Conservation (phyloP, 164 flowering plant genomes). For the Dillenia turbinata region DNA sequence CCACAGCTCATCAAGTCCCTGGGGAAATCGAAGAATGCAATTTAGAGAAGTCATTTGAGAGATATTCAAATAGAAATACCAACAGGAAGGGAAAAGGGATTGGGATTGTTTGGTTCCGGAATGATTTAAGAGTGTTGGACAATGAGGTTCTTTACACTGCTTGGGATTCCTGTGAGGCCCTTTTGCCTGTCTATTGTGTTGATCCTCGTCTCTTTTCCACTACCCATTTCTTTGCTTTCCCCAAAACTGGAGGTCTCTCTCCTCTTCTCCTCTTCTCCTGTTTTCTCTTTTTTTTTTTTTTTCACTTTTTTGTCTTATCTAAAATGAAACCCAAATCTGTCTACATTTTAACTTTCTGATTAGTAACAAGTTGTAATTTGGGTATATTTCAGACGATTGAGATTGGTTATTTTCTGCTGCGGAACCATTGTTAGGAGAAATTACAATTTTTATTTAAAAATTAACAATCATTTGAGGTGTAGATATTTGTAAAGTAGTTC, state of each 20-base stretch:
- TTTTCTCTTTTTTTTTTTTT: too few relatives aligned
- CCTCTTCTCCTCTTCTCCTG: too few relatives aligned
- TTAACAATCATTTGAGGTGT: too few relatives aligned
- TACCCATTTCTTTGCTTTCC: conserved; percentile 76
- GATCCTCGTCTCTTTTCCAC: conserved; percentile 75
- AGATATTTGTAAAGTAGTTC: too few relatives aligned
- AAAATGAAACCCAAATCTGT: too few relatives aligned
- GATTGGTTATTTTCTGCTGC: too few relatives aligned
- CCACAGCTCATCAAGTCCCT: conserved; percentile 32
- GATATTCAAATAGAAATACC: conserved; percentile 30
- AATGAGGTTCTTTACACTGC: conserved; percentile 71
- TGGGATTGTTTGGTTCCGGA: conserved; percentile 93
- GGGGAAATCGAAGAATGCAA: conserved; percentile 42
- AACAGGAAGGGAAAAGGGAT: conserved; percentile 36
- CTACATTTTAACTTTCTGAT: too few relatives aligned
- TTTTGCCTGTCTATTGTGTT: conserved; percentile 85
- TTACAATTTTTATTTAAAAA: too few relatives aligned
- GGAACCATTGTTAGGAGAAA: too few relatives aligned
- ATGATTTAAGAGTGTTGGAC: conserved; percentile 83
- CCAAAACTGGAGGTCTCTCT: conserved; percentile 25
- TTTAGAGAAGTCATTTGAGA: conserved; percentile 37
- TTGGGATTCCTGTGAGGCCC: conserved; percentile 51
- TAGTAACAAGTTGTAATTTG: too few relatives aligned
- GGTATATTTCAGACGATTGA: too few relatives aligned
- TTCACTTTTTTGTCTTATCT: too few relatives aligned